Percentiles rank a stretch among this genome's conserved stretches.
These are phyloP conservation scores for Mucor circinelloides DNA, from an alignment of 371 early-diverging fungal genomes.

Conservation along the genomic window DNA sequence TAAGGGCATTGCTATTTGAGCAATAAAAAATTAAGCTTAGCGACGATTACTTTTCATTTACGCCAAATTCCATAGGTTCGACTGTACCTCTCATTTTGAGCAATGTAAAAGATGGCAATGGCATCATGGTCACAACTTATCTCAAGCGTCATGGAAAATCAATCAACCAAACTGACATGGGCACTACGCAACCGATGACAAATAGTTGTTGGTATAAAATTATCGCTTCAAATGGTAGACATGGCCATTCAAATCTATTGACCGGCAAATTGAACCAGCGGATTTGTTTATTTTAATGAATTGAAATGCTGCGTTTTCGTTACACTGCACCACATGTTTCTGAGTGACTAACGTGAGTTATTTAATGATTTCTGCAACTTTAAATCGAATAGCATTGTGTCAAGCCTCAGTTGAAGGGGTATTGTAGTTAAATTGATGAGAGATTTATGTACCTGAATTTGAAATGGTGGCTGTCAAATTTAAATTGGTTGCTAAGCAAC, in stretches of 20 bases:
- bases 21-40: no score
- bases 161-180: not conserved
- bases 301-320: not conserved
- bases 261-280: not conserved
- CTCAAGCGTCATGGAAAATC: not conserved
- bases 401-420: not conserved
- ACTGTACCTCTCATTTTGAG: not conserved
- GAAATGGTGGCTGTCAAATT: not conserved
- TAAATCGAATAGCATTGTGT: not conserved
- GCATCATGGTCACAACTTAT: not conserved
- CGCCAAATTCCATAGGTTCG: not conserved
- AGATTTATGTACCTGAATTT: not conserved
- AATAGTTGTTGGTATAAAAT: not conserved
- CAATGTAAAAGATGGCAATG: not conserved
- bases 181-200: not conserved
- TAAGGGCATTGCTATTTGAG: no score
- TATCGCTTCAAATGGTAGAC: not conserved
- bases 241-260: not conserved
- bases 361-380: not conserved
- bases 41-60: not conserved
- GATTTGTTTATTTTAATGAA: not conserved
- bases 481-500: not conserved
- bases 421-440: not conserved
- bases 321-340: not conserved
- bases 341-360: not conserved